Evolutionary conservation across 2,329 filamentous ascomycete species (phyloP), one percentile per base, ranked within the genome.

Genomic region (Sporothrix luriei): DNA sequence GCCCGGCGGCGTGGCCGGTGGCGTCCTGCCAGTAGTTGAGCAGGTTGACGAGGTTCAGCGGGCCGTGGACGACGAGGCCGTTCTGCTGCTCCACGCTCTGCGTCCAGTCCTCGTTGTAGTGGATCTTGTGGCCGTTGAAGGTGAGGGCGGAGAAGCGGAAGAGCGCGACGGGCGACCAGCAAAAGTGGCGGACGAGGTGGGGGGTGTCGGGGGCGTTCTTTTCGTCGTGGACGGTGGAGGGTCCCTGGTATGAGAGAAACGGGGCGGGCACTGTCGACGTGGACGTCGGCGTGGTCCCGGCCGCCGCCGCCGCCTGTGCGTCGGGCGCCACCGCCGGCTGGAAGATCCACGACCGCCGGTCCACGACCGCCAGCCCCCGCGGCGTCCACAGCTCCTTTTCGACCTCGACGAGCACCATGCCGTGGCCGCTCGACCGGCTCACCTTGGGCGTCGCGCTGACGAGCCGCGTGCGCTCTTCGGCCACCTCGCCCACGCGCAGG

Each of bases 131-230:
- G 0, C 88, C 91, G 76, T 97, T 97, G 81, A 93, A 93, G 0
- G 92, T 96, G 52, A 97, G 81, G 0, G 92, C 92, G 0, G 90
- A 93, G 81, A 93, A 97, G 21, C 91, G 87, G 79, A 95, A 96
- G 0, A 97, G 84, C 1, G 80, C 82, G 0, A 81, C 79, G 0
- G 82, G 78, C 0, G 84, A 85, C 82, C 81, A 84, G 62, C 33
- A 33, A 51, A 70, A 64, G 4, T 21, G 5, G 21, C 69, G 64
- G 16, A 33, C 38, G 0, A 46, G 51, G 40, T 13, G 51, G n/a
- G 52, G 4, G 40, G n/a, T 14, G 24, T n/a, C 16, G 10, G 55
- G 21, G 11, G 11, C 14, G 40, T 43, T 43, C 40, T 43, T 49
- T 3, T 21, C 19, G 48, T 49, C 19, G 19, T 19, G 16, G 48